Conservation (phyloP, 352 stramenopile genomes). For the Phytophthora aleatoria region DNA sequence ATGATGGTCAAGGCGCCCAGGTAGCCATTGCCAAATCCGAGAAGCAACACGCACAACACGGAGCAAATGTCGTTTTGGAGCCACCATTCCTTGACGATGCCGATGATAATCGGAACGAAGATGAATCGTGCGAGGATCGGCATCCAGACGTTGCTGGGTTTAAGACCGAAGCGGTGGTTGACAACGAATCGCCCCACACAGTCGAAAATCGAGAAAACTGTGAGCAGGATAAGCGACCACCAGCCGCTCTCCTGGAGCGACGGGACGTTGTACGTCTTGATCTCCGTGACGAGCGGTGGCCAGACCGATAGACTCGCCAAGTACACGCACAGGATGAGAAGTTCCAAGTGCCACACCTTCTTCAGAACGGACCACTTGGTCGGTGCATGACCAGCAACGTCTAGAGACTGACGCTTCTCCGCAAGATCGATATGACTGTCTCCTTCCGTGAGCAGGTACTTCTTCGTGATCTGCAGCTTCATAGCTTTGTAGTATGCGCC, state of each 20-base stretch:
- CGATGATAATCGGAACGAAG: constrained; percentile 65
- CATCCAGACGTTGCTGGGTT: constrained; percentile 63
- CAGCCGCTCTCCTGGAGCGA: constrained; percentile 63
- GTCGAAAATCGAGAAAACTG: constrained; percentile 69
- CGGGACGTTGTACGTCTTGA: constrained; percentile 79
- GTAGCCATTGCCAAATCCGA: constrained; percentile 78
- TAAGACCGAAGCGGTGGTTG: constrained; percentile 58
- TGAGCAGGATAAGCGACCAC: constrained; percentile 83
- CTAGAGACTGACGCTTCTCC: constrained; percentile 17
- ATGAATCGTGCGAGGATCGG: constrained; percentile 51
- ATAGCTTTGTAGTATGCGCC: constrained; percentile 68
- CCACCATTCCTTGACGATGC: constrained; percentile 62
- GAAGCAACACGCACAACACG: constrained; percentile 60
- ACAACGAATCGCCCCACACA: constrained; percentile 72
- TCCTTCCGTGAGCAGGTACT: constrained; percentile 36
- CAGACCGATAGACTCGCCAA: constrained; percentile 68
- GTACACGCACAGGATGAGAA: constrained; percentile 69
- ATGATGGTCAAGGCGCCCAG: constrained; percentile 75
- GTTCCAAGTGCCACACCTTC: constrained; percentile 65
- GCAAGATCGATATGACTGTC: constrained; percentile 28
- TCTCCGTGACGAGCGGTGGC: constrained; percentile 79
- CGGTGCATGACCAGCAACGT: constrained; percentile 13
- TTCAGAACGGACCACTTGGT: constrained; percentile 67
- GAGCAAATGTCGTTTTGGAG: constrained; percentile 73
- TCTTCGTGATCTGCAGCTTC: constrained; percentile 53